Base-by-base conservation (phyloP, 2,329 filamentous ascomycete species). In the Trichophaea hybrida region DNA sequence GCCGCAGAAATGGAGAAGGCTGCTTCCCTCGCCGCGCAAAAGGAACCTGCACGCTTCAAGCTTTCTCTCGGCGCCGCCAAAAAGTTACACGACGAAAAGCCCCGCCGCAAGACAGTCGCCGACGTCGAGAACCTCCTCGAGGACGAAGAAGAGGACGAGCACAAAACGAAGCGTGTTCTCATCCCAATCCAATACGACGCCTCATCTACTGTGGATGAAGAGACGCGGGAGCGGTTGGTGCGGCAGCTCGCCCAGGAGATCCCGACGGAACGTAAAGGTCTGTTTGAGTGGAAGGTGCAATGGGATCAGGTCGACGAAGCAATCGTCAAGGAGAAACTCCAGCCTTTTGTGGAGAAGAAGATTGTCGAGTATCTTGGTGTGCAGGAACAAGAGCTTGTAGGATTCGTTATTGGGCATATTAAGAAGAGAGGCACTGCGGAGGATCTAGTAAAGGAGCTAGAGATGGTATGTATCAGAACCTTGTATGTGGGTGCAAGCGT, bases 301-400 rank as follows among this genome's bases (percentile, higher is more conserved):
- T 98, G 93, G 93, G 85, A 94, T 55, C 88, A 83, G 73, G 78
- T 98, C 71, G 87, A 94, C 70, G 85, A 93, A 62, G 77, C 79
- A 13, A 79, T 93, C 46, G 81, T 97, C 61, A 80, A 82, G 62
- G 86, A 94, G 65, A 90, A 96, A 71, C 81, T 98, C 67, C 82
- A 86, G 69, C 90, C 91, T 34, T 98, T 96, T 74, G 88, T 97
- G 59, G 89, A 95, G 76, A 94, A 94, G 80, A 98, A 97, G 78
- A 88, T 97, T 67, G 85, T 98, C 62, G 93, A 98, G 58, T 94
- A 93, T 68, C 79, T 98, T 53, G 94, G 94, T 61, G 86, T 98
- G 60, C 89, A 97, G 73, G 93, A 98, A 72, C 88, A 97, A 74
- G 84, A 96, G 75, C 76, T 98, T 52, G 89, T 98, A 35, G 90